These are phyloP conservation scores for Alternaria sp. DNA, from an alignment of 2,329 filamentous ascomycete genomes.

Conservation along the genomic window DNA sequence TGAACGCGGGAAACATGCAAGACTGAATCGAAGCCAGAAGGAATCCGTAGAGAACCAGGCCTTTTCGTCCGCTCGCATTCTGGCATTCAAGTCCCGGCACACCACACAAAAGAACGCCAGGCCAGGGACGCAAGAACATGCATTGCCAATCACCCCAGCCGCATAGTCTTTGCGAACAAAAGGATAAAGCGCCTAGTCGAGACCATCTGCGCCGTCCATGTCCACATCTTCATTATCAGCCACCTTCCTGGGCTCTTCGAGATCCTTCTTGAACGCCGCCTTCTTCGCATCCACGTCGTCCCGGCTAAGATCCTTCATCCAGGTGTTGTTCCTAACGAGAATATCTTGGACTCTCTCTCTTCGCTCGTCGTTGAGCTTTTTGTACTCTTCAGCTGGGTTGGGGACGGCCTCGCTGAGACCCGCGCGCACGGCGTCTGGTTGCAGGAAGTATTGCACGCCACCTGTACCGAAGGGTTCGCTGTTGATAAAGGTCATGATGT, in stretches of 20 bases:
- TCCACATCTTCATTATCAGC: conserved; percentile 40
- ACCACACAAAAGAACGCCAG: neutral
- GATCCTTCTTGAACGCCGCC: conserved; percentile 38
- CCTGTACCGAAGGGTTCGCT: conserved; percentile 44
- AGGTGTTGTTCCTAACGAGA: conserved; percentile 53
- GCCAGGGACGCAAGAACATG: conserved; percentile 1
- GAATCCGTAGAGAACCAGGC: neutral
- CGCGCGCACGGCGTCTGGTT: conserved; percentile 43
- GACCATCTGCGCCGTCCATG: conserved; percentile 36
- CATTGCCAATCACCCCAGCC: neutral
- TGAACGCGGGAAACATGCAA: neutral
- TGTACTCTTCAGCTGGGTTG: conserved; percentile 43
- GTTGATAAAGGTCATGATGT: conserved; percentile 53
- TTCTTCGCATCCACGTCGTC: conserved; percentile 57
- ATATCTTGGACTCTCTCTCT: conserved; percentile 50
- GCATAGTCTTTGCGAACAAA: neutral
- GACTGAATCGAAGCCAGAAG: neutral
- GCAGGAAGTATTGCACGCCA: conserved; percentile 51
- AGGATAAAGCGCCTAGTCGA: neutral
- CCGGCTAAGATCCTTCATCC: conserved; percentile 55
- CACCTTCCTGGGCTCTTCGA: conserved; percentile 32
- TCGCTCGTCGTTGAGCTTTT: conserved; percentile 35
- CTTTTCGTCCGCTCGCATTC: neutral
- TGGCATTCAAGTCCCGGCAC: conserved; percentile 4
- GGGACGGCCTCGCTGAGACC: conserved; percentile 44